A percentile compares a stretch with the other conserved stretches of the same genome.
These are phyloP conservation scores for Solanum lycopersicoides DNA, from an alignment of 257 asterid species.

Conservation along the genomic window DNA sequence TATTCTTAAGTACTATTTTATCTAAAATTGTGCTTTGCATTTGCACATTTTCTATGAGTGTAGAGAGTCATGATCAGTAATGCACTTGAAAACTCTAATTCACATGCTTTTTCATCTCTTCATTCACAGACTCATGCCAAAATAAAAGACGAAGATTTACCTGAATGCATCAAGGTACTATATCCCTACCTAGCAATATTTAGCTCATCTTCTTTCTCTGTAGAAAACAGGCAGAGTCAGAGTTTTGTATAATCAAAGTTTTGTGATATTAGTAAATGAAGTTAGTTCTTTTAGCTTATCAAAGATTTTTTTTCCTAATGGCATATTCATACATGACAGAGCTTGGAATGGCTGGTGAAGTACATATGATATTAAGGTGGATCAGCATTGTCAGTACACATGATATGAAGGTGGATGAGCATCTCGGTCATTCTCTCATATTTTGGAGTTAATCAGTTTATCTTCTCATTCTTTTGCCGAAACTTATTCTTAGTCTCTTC, in stretches of 20 bases:
- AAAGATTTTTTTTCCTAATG: not conserved
- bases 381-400: constrained; percentile 23
- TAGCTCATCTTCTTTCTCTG: not conserved
- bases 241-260: not conserved
- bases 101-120: constrained; percentile 4
- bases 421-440: not conserved
- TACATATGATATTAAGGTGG: constrained; percentile 32
- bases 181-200: not conserved
- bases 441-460: not conserved
- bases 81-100: not conserved
- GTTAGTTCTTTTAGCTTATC: not conserved
- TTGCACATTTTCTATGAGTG: not conserved
- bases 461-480: not conserved
- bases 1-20: not conserved
- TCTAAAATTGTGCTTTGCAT: not conserved
- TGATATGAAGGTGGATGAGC: constrained; percentile 13
- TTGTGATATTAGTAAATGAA: not conserved
- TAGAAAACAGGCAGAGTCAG: not conserved
- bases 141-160: constrained; percentile 43
- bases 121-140: constrained; percentile 58
- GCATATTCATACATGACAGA: constrained; percentile 42
- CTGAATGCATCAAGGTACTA: constrained; percentile 82
- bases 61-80: not conserved
- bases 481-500: not conserved
- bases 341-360: constrained; percentile 79